Percentiles rank a stretch among this genome's conserved stretches.
Conservation (phyloP, 139 green algal genomes). For the Tetraselmis striata region DNA sequence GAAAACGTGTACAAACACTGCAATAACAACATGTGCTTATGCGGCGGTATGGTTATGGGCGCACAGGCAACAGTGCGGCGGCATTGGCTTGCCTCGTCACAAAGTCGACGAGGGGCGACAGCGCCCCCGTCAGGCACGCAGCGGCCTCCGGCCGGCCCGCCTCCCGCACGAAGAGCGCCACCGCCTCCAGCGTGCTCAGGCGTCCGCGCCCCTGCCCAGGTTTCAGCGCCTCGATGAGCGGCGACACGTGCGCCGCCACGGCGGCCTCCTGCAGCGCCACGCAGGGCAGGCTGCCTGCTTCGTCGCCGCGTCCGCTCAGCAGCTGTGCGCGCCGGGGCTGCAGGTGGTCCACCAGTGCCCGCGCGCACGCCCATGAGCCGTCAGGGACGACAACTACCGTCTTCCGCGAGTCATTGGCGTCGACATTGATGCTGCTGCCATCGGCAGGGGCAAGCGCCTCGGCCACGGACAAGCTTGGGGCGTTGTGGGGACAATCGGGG, state of each 20-base stretch:
- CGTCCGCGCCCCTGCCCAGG: neutral
- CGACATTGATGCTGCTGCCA: no score
- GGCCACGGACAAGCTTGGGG: no score
- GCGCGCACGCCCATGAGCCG: neutral
- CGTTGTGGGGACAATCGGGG: no score
- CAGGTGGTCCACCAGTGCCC: neutral
- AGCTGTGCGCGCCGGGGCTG: neutral
- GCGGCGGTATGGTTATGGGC: no score
- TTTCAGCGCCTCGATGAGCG: neutral
- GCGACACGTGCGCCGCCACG: neutral
- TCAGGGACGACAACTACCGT: neutral
- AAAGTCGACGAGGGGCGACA: neutral
- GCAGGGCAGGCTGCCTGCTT: neutral
- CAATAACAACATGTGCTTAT: no score
- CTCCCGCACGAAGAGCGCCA: neutral
- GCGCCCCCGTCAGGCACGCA: neutral
- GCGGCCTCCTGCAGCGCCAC: neutral
- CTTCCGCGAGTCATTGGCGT: no score
- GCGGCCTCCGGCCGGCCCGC: neutral
- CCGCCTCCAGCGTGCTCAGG: neutral
- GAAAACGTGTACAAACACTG: no score
- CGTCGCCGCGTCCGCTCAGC: neutral
- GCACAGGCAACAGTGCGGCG: no score
- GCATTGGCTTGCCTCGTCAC: no score
- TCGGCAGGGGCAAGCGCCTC: no score